phyloP scores from a whole-genome alignment of 2,329 filamentous ascomycete genomes.

The Zopfia rhizophila region DNA sequence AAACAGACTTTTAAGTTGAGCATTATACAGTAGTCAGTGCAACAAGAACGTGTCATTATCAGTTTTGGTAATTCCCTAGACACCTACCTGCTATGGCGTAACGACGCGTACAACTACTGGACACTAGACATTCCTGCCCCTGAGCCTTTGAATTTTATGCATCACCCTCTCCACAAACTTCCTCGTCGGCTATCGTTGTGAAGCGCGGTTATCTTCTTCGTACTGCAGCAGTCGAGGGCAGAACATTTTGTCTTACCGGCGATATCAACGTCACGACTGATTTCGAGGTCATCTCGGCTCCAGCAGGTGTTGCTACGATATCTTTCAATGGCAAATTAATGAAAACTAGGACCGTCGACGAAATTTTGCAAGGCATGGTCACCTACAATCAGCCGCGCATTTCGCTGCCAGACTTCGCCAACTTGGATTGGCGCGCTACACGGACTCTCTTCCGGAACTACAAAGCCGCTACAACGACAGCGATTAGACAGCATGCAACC shows the following conservation, averaged over 20 bases:
- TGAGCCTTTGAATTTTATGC: background rate
- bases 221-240: constrained; percentile 63
- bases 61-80: constrained; percentile 58
- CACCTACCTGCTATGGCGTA: constrained; percentile 67
- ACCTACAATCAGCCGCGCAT: constrained; percentile 60
- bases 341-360: constrained; percentile 41
- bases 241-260: constrained; percentile 68
- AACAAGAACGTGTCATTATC: constrained; percentile 48
- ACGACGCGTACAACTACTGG: constrained; percentile 73
- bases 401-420: constrained; percentile 64
- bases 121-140: constrained; percentile 51
- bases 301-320: constrained; percentile 59
- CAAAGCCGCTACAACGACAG: constrained; percentile 71
- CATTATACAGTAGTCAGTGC: background rate
- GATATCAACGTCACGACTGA: constrained; percentile 74
- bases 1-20: no score
- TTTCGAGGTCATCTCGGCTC: constrained; percentile 72
- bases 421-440: constrained; percentile 70
- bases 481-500: constrained; percentile 68
- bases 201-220: constrained; percentile 70
- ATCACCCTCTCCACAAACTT: background rate
- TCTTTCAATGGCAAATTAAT: constrained; percentile 66
- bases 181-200: constrained; percentile 64
- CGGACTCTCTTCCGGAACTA: constrained; percentile 76
- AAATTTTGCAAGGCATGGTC: constrained; percentile 60